Base-by-base conservation (phyloP, 805 yeast genomes). In the Metschnikowia colocasiae region DNA sequence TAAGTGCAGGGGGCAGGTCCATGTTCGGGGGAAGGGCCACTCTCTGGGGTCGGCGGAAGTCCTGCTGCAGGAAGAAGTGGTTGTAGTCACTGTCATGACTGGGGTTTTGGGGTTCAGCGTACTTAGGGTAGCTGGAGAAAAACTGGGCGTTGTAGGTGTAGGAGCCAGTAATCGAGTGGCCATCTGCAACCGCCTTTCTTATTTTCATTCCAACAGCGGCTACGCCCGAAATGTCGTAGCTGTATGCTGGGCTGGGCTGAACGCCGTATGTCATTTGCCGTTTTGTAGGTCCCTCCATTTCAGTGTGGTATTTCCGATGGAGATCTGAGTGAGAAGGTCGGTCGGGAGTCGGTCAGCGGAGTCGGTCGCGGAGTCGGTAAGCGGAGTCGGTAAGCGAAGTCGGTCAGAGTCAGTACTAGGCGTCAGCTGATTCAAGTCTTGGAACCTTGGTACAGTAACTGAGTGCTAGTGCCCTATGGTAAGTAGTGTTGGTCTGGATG, bases 141-240 rank as follows among this genome's bases (percentile, higher is more conserved):
- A 29, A 37, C 16, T 48, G 40, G 8, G 46, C 39, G 33, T 49
- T 46, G 45, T 60, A 47, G 20, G 52, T 46, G 34, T 47, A 39
- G 18, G 47, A 37, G 4, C 53, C 43, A n/a, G 54, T 55, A 6
- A 20, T 3, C 13, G 56, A 52, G 60, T 83, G 82, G 1, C 90
- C 90, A 37, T 82, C 81, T 29, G 78, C 71, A 3, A 85, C 80
- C 2, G 85, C 73, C 55, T 83, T 82, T 58, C 92, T 75, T 49
- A 85, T 79, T 52, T 88, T 73, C 88, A 83, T 84, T 0, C 89
- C 90, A 5, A 84, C 59, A 0, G 82, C 75, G 34, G 81, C 74
- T 20, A 84, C 69, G 22, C 69, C 63, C 37, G 63, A 71, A 12
- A 62, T 59, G 34, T 60, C 62, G n/a, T 65, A 67, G 58, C 60